Evolutionary conservation across 129 eudicot species (phyloP).

Genomic region (Gnaphalium uliginosum): DNA sequence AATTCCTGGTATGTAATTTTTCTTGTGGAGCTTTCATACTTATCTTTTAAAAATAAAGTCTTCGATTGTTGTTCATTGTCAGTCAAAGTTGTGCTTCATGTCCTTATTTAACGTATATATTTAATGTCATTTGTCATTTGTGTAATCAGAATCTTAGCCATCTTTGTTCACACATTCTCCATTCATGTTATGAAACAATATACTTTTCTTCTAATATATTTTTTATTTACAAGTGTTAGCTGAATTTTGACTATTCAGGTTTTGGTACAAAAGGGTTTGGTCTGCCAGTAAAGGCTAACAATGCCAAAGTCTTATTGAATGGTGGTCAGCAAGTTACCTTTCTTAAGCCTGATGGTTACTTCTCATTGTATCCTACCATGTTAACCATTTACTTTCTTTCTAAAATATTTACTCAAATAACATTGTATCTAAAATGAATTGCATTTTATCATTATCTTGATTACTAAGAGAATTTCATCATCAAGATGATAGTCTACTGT

Average conservation of each 20-base stretch:
- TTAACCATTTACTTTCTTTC: neutral
- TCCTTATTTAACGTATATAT: neutral
- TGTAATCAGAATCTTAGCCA: neutral
- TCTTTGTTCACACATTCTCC: neutral
- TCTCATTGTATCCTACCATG: constrained; percentile 92
- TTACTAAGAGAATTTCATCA: neutral
- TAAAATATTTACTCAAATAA: neutral
- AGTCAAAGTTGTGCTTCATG: neutral
- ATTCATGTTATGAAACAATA: neutral
- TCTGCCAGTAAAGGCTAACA: constrained; percentile 67
- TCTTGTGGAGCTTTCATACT: neutral
- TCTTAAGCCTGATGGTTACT: constrained; percentile 90
- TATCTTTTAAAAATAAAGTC: neutral
- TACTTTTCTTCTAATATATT: neutral
- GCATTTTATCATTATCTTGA: neutral
- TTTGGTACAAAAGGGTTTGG: constrained; percentile 54
- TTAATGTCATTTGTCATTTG: too few relatives aligned
- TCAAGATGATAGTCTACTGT: neutral
- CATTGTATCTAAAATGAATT: neutral
- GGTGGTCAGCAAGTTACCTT: constrained; percentile 86
- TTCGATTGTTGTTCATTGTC: neutral
- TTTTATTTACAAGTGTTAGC: constrained; percentile 12
- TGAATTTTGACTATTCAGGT: constrained; percentile 39
- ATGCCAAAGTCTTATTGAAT: constrained; percentile 71
- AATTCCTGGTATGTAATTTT: constrained; percentile 64